Evolutionary conservation across 768 basidiomycete genomes (phyloP), one percentile per base, ranked within the genome.

Genomic region (Leucogyrophana mollusca): DNA sequence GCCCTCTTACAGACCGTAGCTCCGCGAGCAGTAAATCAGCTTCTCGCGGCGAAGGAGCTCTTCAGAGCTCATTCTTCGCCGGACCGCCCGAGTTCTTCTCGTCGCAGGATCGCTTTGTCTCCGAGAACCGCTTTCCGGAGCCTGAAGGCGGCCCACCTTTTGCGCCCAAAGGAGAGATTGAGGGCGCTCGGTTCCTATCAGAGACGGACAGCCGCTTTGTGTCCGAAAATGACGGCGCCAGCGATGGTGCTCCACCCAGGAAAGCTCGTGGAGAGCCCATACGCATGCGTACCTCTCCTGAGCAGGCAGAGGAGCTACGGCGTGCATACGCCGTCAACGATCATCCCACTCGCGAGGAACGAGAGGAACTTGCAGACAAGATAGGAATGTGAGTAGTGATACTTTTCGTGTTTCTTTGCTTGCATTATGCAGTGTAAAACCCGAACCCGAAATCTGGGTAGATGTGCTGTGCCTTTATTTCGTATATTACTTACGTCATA

Each of bases 341-440:
- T 34, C 86, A 87, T 56, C 88, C 88, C 21, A 75, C 80, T 1
- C 73, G 75, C 45, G 86, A 89, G 49, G 80, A 84, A 48, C 72
- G 83, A 40, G 79, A 84, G 60, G 71, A 73, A 18, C 72, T 91
- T 17, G 80, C 87, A 6, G 73, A 79, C 48, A 77, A 72, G 59
- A 82, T 89, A 61, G 85, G 84, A 67, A 89, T 89, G 88, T 89
- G 66, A 62, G 88, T 76, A 48, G 41, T 57, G 53, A 42, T 38
- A 34, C 20, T 13, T 45, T 43, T 34, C 51, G 43, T 47, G 21
- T 37, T 42, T 47, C 45, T 45, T 40, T 47, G n/a, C n/a, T n/a
- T n/a, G n/a, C n/a, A 43, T 45, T 36, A 18, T 39, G 9, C 10
- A 9, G 20, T 39, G 37, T 17, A 9, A 39, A 10, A 39, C 18